Evolutionary conservation across 805 yeast genomes (phyloP), one percentile per base, ranked within the genome.

Genomic region (Candida nanaspora): DNA sequence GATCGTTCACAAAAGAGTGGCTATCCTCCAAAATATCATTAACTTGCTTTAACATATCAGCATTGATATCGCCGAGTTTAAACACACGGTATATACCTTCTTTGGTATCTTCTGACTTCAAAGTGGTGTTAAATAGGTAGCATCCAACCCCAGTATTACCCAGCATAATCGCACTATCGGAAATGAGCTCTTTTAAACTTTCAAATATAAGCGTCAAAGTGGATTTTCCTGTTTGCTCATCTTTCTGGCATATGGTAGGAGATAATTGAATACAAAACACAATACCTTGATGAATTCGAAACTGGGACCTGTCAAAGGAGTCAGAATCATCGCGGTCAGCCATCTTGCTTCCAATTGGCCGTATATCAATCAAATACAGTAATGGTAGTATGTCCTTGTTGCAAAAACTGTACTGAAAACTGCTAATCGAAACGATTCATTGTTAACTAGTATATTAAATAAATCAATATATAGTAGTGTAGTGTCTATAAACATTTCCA

Each of bases 111-210:
- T 52, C 25, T n/a, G 34, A 0, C 69, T 61, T 41, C 40, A 64
- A 32, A 39, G 46, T 51, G 57, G 74, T 73, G 53, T 74, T 77
- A 60, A 74, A 77, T 14, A 83, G 54, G 51, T 80, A 75, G 36
- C 88, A 74, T 0, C 96, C 97, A 21, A 86, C 65, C 0, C 86
- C 89, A 1, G 91, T 82, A 35, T 69, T 66, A 1, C 88, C 86
- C 30, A 76, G 60, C 0, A 82, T 69, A 27, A 83, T 76, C 2
- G 83, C 76, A 42, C 86, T 64, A 37, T 78, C 81, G 3, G 80
- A 68, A 62, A 87, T 73, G 28, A 86, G 62, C n/a, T 75, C 78
- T 39, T 71, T 65, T 6, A 85, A 65, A 2, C 83, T 70, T 13
- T 68, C 67, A 15, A 89, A 52, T 9, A 82, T 76, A 45, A 71